phyloP scores from a whole-genome alignment of 495 filamentous ascomycete genomes.

The Penicillium herquei region DNA sequence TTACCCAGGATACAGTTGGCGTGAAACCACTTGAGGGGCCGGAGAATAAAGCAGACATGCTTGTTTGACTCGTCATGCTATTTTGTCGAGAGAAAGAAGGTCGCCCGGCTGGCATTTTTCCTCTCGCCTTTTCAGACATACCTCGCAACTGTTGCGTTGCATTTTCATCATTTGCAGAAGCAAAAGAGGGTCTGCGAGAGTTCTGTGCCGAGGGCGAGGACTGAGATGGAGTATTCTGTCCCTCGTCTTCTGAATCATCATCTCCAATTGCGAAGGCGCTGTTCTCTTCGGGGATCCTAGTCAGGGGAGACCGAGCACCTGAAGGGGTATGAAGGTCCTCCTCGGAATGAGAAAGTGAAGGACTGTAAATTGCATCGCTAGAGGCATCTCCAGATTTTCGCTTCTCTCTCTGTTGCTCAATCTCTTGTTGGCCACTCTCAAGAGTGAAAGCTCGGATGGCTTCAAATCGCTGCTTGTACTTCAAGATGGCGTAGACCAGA shows the following conservation, averaged over 20 bases:
- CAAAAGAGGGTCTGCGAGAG: slow-evolving; percentile 70
- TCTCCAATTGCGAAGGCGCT: slow-evolving; percentile 87
- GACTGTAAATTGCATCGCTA: slow-evolving; percentile 31
- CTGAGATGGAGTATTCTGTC: slow-evolving; percentile 63
- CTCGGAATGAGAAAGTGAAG: slow-evolving; percentile 55
- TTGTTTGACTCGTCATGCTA: slow-evolving; percentile 79
- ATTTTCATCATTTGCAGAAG: slow-evolving; percentile 73
- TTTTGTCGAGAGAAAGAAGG: slow-evolving; percentile 86
- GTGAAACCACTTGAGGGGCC: slow-evolving; percentile 61
- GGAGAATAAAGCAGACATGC: slow-evolving; percentile 56
- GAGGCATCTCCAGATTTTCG: slow-evolving; percentile 62
- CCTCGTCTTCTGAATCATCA: slow-evolving; percentile 73
- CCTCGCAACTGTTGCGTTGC: slow-evolving; percentile 86
- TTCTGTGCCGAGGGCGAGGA: slow-evolving; percentile 69
- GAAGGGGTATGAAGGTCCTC: slow-evolving; percentile 71
- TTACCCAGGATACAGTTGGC: slow-evolving; percentile 72
- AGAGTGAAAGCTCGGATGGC: slow-evolving; percentile 88
- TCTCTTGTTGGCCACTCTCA: slow-evolving; percentile 92
- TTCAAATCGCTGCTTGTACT: slow-evolving; percentile 79
- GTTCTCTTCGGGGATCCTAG: slow-evolving; percentile 77
- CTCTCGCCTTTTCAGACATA: slow-evolving; percentile 97
- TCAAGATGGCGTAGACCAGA: slow-evolving; percentile 78
- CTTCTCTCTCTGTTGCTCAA: slow-evolving; percentile 73
- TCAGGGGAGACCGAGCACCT: slow-evolving; percentile 59
- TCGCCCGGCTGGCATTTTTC: slow-evolving; percentile 91